Conservation (phyloP, 1,284 basidiomycete genomes). For the Trichosporon asahii region DNA sequence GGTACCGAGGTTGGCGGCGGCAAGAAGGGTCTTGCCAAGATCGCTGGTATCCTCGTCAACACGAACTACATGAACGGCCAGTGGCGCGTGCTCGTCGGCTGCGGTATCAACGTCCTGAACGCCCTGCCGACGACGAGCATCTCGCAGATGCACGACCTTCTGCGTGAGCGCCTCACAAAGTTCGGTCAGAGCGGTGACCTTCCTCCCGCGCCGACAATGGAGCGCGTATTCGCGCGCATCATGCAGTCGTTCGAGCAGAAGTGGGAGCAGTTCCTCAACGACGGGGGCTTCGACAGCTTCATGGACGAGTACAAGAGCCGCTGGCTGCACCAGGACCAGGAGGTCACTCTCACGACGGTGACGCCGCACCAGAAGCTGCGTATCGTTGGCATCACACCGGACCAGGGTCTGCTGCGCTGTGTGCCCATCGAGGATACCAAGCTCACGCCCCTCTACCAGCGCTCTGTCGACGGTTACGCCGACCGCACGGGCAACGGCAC, state of each 20-base stretch:
- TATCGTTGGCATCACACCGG: constrained; percentile 80
- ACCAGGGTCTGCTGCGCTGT: constrained; percentile 82
- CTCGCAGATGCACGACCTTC: constrained; percentile 59
- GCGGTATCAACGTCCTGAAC: constrained; percentile 85
- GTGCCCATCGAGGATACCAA: constrained; percentile 57
- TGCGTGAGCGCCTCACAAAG: constrained; percentile 27
- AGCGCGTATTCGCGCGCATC: constrained; percentile 70
- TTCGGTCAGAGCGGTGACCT: constrained; percentile 29
- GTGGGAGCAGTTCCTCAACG: constrained; percentile 68
- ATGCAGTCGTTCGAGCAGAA: constrained; percentile 73
- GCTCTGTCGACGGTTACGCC: constrained; percentile 38
- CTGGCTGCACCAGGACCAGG: constrained; percentile 90
- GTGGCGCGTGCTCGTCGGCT: constrained; percentile 78
- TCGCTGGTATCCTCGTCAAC: constrained; percentile 89
- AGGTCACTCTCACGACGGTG: constrained; percentile 74
- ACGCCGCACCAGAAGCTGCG: constrained; percentile 67
- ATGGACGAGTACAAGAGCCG: constrained; percentile 70
- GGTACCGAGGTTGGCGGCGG: constrained; percentile 39
- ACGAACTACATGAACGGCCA: constrained; percentile 71
- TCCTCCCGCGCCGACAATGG: constrained; percentile 61
- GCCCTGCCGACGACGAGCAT: constrained; percentile 78
- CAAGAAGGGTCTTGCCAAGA: constrained; percentile 61
- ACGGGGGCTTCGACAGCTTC: constrained; percentile 70
- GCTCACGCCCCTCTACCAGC: constrained; percentile 42
- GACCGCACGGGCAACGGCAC: constrained; percentile 29